Evolutionary conservation across 306 rosid species (phyloP), one percentile per base, ranked within the genome.

Genomic region (Lithocarpus polystachyus): DNA sequence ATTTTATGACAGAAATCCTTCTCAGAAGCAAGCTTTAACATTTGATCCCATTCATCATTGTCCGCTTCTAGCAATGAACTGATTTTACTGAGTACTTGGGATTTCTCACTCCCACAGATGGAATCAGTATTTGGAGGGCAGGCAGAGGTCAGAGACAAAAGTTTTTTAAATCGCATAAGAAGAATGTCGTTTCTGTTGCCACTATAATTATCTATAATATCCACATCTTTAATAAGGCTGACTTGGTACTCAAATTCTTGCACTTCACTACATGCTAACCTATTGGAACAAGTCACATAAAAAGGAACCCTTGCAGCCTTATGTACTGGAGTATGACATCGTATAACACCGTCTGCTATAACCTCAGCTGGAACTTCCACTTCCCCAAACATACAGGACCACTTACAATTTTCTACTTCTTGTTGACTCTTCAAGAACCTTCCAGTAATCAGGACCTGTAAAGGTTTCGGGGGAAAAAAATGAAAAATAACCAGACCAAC

Each of bases 371-470:
- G 96, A 84, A 92, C 97, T 87, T 94, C 98, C 74, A 88, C 84
- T 82, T 92, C 94, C 10, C 98, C 97, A 83, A 94, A 94, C 98
- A 94, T 92, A 75, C 96, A 90, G 22, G 97, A 92, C 96, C 96
- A 94, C 73, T 90, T 83, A 80, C 83, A 81, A 56, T 55, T 77
- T 87, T 85, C 92, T 62, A 79, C 88, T 76, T 84, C 91, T 72
- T 86, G 85, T 33, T 73, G 89, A 73, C 81, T 77, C 73, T 75
- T 89, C 84, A 92, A 86, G 84, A 94, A 92, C 74, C 76, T 82
- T 68, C 98, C 97, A 2, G 90, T 89, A 77, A 94, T 83, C 75
- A 92, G 80, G 84, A 94, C 93, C 98, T 92, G 87, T 48, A 74
- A 4, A 56, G 56, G 55, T 64, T 61, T 59, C 57, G 45, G 77